Conservation (phyloP, 805 yeast genomes). For the Kuraishia piskuri region DNA sequence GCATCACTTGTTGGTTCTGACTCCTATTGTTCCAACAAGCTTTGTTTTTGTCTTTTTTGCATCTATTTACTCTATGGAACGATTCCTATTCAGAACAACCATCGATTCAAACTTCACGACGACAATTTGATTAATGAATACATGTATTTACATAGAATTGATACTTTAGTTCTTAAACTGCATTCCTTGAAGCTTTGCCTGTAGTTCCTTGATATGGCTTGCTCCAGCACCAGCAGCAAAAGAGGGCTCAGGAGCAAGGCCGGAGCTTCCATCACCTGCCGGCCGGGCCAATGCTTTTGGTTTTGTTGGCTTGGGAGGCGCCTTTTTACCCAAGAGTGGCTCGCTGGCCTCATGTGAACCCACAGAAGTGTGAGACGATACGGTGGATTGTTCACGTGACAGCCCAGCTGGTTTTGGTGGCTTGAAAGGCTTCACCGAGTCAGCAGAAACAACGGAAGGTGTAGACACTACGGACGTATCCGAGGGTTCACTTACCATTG, state of each 20-base stretch:
- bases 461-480: not conserved
- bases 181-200: conserved; percentile 16
- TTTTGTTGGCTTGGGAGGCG: conserved; percentile 11
- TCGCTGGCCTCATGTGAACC: not conserved
- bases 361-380: not conserved
- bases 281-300: conserved; percentile 8
- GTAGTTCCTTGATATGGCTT: conserved; percentile 21
- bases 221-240: conserved; percentile 12
- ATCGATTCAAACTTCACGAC: not conserved
- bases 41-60: not conserved
- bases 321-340: not conserved
- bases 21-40: not conserved
- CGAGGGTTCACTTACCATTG: not conserved
- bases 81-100: not conserved
- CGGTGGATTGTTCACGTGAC: not conserved
- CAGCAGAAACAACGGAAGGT: not conserved
- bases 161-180: conserved; percentile 7
- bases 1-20: not conserved
- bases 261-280: not conserved
- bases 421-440: not conserved
- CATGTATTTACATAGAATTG: not conserved
- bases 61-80: not conserved
- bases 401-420: conserved; percentile 1
- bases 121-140: not conserved
- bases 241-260: not conserved